phyloP scores from a whole-genome alignment of 768 basidiomycete genomes.

The Amanita molliuscula region DNA sequence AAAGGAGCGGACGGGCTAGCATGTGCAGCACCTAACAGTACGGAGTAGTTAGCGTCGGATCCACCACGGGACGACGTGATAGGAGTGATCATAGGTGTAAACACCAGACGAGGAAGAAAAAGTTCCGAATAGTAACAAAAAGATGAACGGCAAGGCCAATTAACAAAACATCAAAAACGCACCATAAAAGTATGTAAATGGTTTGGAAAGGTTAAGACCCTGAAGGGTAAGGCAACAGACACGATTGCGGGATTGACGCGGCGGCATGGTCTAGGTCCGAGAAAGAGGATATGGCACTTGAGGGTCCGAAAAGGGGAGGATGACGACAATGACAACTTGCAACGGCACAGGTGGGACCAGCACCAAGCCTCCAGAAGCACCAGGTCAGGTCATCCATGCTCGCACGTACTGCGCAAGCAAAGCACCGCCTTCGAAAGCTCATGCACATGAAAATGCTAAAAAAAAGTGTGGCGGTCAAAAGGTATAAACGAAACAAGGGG shows the following conservation, averaged over 20 bases:
- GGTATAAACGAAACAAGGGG: slow-evolving; percentile 6
- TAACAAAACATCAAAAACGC: background rate
- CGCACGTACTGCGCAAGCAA: background rate
- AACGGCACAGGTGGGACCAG: background rate
- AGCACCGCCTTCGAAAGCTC: slow-evolving; percentile 1
- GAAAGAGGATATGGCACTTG: background rate
- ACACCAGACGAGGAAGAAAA: background rate
- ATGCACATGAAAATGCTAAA: slow-evolving; percentile 1
- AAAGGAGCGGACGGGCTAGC: slow-evolving; percentile 1
- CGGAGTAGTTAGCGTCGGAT: background rate
- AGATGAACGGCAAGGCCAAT: background rate
- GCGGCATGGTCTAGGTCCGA: background rate
- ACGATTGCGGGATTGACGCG: background rate
- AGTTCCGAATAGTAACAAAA: background rate
- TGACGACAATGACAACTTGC: background rate
- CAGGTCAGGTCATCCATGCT: background rate
- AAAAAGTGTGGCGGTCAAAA: slow-evolving; percentile 1
- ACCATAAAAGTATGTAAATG: background rate
- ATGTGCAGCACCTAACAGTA: background rate
- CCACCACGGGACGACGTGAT: background rate
- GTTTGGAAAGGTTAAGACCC: background rate
- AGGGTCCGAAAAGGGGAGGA: background rate
- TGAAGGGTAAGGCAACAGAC: background rate
- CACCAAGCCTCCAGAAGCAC: background rate
- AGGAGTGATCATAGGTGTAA: background rate